A percentile compares a stretch with the other conserved stretches of the same genome.
These are phyloP conservation scores for Angophora floribunda DNA, from an alignment of 345 rosid genomes.

Conservation along the genomic window DNA sequence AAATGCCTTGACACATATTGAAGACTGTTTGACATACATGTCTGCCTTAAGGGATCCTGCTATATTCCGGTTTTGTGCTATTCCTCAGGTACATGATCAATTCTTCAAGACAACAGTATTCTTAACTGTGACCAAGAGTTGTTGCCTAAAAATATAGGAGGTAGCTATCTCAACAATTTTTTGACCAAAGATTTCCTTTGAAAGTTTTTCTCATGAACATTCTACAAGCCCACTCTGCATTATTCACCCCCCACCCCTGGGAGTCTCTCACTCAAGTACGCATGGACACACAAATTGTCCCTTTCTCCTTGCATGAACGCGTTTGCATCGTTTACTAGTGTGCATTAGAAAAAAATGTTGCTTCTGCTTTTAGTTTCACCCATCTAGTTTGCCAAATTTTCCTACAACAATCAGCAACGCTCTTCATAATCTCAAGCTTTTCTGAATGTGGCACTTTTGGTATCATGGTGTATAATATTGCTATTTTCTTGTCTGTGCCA, in stretches of 20 bases:
- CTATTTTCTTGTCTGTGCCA: background rate
- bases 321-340: background rate
- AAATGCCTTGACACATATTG: constrained; percentile 62
- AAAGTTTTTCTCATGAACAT: background rate
- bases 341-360: background rate
- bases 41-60: constrained; percentile 50
- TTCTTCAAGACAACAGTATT: background rate
- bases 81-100: constrained; percentile 53
- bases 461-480: background rate
- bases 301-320: background rate
- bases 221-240: background rate
- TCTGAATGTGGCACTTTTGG: background rate
- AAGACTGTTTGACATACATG: constrained; percentile 83
- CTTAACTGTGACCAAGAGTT: background rate
- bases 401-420: background rate
- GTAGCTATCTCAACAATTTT: background rate
- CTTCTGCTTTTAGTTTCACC: background rate
- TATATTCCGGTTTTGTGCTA: constrained; percentile 84
- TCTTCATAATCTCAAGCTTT: background rate
- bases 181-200: background rate
- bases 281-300: background rate
- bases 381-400: background rate
- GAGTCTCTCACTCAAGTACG: background rate
- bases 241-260: background rate
- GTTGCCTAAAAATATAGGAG: background rate